Conservation (phyloP, 345 rosid species). For the Fremontodendron californicum region DNA sequence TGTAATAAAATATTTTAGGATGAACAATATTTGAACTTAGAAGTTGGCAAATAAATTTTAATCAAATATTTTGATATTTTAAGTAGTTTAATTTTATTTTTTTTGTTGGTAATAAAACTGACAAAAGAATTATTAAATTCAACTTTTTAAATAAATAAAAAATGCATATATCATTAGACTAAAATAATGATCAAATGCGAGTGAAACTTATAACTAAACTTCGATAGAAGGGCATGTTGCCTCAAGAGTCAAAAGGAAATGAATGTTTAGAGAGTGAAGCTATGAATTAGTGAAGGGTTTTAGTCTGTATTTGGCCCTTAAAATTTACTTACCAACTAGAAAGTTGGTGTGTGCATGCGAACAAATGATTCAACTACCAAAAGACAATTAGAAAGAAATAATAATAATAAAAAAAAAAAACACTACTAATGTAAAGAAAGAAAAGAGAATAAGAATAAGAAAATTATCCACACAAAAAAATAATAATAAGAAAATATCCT, state of each 20-base stretch:
- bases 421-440: background rate
- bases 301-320: background rate
- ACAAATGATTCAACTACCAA: background rate
- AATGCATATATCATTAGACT: background rate
- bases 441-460: too few species aligned
- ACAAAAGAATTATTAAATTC: background rate
- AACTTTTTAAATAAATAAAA: too few species aligned
- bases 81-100: too few species aligned
- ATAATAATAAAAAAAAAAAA: background rate
- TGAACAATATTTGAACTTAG: background rate
- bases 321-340: background rate
- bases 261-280: background rate
- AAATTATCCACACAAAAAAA: too few species aligned
- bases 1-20: background rate
- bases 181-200: background rate
- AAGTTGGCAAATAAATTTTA: background rate
- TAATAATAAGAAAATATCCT: too few species aligned
- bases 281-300: background rate
- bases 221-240: background rate
- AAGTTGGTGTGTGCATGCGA: background rate
- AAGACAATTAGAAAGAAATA: too few species aligned
- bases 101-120: too few species aligned
- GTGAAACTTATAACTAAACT: background rate
- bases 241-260: background rate
- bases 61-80: background rate